phyloP scores from a whole-genome alignment of 192 early-diverging fungal species.

The Mycoemilia scoparia region DNA sequence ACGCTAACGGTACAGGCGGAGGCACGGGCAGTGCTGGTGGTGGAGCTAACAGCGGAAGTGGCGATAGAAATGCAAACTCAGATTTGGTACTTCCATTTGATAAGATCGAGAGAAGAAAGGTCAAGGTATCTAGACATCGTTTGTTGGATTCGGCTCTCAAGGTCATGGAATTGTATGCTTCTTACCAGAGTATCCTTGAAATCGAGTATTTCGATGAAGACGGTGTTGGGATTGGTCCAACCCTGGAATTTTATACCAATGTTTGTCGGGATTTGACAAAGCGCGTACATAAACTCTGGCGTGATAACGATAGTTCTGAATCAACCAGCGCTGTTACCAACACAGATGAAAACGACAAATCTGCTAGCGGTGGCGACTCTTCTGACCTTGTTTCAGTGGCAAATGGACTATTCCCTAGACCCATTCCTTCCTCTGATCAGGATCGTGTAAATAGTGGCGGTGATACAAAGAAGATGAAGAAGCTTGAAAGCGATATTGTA shows the following conservation, averaged over 20 bases:
- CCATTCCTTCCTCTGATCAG: constrained; percentile 2
- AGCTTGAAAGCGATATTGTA: constrained; percentile 1
- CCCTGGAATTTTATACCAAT: constrained; percentile 77
- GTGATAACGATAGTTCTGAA: constrained; percentile 24
- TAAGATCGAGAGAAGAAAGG: constrained; percentile 68
- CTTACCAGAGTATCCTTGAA: constrained; percentile 51
- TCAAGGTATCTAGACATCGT: constrained; percentile 58
- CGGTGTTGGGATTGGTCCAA: constrained; percentile 79
- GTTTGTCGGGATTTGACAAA: constrained; percentile 59
- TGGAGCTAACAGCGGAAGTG: too few relatives aligned
- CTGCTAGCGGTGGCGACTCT: background rate
- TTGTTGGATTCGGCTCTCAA: constrained; percentile 69
- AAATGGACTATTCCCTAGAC: constrained; percentile 36
- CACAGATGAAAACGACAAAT: background rate
- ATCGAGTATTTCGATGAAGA: constrained; percentile 91
- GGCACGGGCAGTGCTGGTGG: too few relatives aligned
- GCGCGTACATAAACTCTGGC: constrained; percentile 43
- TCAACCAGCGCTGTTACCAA: background rate
- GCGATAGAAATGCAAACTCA: background rate
- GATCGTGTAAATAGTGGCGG: too few relatives aligned
- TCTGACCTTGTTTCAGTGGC: constrained; percentile 25
- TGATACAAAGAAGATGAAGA: too few relatives aligned
- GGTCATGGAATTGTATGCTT: constrained; percentile 70
- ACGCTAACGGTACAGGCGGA: background rate
- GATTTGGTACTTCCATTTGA: constrained; percentile 32